Evolutionary conservation across 2,329 filamentous ascomycete genomes (phyloP).

Genomic region (Boeremia lycopersici): DNA sequence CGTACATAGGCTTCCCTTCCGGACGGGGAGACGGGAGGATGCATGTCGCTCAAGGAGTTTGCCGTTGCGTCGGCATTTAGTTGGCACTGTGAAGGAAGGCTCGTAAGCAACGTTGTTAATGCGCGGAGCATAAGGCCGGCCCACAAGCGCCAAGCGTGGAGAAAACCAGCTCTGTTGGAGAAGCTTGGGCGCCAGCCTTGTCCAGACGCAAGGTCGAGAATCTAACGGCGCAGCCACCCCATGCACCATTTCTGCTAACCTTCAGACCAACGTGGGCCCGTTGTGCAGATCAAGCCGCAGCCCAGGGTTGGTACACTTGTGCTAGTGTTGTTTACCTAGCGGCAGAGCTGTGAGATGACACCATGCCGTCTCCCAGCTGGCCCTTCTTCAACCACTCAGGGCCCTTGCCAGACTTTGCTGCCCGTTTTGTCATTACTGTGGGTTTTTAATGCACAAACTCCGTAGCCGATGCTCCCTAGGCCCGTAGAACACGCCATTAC

Average conservation of each 20-base stretch:
- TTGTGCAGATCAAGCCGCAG: constrained; percentile 40
- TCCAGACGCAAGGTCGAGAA: constrained; percentile 24
- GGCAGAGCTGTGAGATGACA: constrained; percentile 31
- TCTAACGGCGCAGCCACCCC: constrained; percentile 37
- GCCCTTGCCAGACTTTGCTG: constrained; percentile 17
- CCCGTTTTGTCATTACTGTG: constrained; percentile 3
- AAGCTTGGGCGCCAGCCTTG: constrained; percentile 33
- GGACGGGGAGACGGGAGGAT: constrained; percentile 14
- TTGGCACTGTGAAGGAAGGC: background rate
- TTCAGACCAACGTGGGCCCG: constrained; percentile 34
- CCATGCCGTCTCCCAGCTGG: constrained; percentile 10
- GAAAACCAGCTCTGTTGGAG: constrained; percentile 4
- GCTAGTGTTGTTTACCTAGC: constrained; percentile 27
- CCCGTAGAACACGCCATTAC: constrained; percentile 20
- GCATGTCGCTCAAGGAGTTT: constrained; percentile 8
- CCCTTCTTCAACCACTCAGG: constrained; percentile 16
- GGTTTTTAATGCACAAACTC: constrained; percentile 31
- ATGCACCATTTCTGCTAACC: constrained; percentile 28
- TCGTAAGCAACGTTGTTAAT: constrained; percentile 4
- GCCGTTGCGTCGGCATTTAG: background rate
- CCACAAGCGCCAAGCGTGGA: constrained; percentile 5
- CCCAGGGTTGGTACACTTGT: constrained; percentile 28
- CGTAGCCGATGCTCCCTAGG: constrained; percentile 30
- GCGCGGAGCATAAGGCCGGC: constrained; percentile 3
- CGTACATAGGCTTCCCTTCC: background rate